Conservation (phyloP, 2,329 filamentous ascomycete genomes). For the Ilyonectria sp. region DNA sequence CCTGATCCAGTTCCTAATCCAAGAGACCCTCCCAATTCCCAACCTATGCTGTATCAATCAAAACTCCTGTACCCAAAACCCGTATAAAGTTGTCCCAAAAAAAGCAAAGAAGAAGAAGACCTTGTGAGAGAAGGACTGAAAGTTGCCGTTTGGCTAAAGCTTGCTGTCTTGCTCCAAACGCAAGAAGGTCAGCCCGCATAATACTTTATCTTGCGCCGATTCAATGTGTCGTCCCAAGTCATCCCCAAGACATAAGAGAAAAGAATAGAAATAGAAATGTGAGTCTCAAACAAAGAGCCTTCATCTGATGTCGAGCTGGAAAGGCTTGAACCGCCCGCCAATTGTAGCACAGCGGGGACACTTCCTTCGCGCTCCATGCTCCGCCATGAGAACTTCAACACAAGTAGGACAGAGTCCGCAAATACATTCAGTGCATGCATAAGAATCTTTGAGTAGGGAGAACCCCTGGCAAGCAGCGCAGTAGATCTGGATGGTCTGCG, state of each 20-base stretch:
- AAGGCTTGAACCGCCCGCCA: conserved; percentile 86
- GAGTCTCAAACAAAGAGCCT: conserved; percentile 31
- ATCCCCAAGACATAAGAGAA: conserved; percentile 28
- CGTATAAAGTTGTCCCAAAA: conserved; percentile 38
- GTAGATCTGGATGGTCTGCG: conserved; percentile 88
- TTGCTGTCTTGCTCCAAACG: conserved; percentile 41
- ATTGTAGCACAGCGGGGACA: conserved; percentile 86
- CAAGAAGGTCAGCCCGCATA: conserved; percentile 43
- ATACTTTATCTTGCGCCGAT: conserved; percentile 46
- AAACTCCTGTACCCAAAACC: conserved; percentile 46
- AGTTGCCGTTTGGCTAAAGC: conserved; percentile 34
- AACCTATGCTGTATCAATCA: conserved; percentile 31
- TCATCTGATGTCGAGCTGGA: conserved; percentile 86
- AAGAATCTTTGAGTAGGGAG: conserved; percentile 85
- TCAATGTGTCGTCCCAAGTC: conserved; percentile 40
- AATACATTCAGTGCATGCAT: conserved; percentile 96
- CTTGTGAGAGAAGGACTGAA: conserved; percentile 39
- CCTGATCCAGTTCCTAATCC: conserved; percentile 23
- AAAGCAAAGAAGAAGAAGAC: conserved; percentile 25
- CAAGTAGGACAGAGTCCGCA: conserved; percentile 92
- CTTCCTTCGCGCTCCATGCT: conserved; percentile 82
- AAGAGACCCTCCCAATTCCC: conserved; percentile 24
- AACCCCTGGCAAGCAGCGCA: conserved; percentile 89
- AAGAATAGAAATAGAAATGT: conserved; percentile 35
- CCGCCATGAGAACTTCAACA: conserved; percentile 83